phyloP scores from a whole-genome alignment of 768 basidiomycete genomes.

The Xerocomus spinulosus region DNA sequence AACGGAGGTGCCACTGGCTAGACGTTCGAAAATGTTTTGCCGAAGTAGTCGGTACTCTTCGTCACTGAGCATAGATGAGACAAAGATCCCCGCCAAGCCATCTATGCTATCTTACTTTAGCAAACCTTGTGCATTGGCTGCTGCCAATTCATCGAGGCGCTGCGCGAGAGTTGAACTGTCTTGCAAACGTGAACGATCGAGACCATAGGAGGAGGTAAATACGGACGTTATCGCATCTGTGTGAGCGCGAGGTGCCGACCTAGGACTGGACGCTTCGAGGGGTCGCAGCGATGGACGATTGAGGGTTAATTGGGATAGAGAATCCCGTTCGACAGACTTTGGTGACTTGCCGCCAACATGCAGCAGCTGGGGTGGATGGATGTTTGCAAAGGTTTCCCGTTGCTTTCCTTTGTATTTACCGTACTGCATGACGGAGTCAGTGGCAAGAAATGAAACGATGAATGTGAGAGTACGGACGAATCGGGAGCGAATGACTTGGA shows the following conservation, averaged over 20 bases:
- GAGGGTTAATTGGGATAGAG: conserved; percentile 12
- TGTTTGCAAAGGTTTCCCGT: conserved; percentile 38
- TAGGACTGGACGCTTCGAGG: conserved; percentile 21
- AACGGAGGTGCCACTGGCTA: conserved; percentile 52
- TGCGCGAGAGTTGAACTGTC: conserved; percentile 71
- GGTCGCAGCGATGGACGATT: conserved; percentile 18
- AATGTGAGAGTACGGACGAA: conserved; percentile 43
- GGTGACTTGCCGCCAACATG: conserved; percentile 18
- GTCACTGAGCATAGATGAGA: conserved; percentile 45
- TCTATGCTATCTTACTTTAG: conserved; percentile 50
- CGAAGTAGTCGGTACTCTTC: conserved; percentile 82
- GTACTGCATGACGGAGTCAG: conserved; percentile 36
- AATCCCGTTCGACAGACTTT: conserved; percentile 17
- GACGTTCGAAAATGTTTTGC: conserved; percentile 79
- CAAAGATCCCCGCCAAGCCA: not conserved
- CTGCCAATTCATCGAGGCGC: conserved; percentile 73
- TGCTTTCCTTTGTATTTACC: conserved; percentile 57
- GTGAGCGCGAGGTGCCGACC: conserved; percentile 25
- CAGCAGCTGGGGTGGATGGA: conserved; percentile 31
- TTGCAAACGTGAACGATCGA: conserved; percentile 9
- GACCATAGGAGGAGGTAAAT: conserved; percentile 9
- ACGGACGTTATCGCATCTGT: conserved; percentile 57
- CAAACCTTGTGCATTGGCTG: conserved; percentile 76
- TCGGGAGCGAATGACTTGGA: conserved; percentile 56
- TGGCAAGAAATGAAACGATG: conserved; percentile 6